phyloP scores from a whole-genome alignment of 2,329 filamentous ascomycete genomes.

The Fonsecaea multimorphosa region DNA sequence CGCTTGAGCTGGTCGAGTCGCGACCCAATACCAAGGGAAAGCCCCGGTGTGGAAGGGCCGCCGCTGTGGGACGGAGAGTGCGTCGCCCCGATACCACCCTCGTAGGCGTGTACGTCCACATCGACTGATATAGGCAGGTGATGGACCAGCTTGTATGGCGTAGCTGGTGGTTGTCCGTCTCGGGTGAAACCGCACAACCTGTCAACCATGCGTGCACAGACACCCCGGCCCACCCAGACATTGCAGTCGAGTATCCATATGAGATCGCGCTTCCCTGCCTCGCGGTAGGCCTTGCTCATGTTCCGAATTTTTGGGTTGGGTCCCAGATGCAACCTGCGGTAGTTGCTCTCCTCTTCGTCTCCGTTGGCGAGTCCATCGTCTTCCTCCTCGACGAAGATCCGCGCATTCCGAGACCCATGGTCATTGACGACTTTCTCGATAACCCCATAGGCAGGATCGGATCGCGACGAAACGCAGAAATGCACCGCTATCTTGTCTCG shows the following conservation, averaged over 20 bases:
- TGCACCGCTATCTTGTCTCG: slow-evolving; percentile 74
- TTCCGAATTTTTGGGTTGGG: slow-evolving; percentile 99
- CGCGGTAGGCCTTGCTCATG: slow-evolving; percentile 88
- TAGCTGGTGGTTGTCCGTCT: slow-evolving; percentile 50
- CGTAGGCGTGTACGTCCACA: slow-evolving; percentile 48
- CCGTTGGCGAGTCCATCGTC: slow-evolving; percentile 61
- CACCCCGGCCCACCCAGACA: slow-evolving; percentile 83
- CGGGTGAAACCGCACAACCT: slow-evolving; percentile 72
- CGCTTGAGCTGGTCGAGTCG: slow-evolving; percentile 8
- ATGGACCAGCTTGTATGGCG: slow-evolving; percentile 88
- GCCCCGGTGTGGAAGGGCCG: slow-evolving; percentile 4
- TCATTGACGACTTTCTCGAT: slow-evolving; percentile 74
- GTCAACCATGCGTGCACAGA: slow-evolving; percentile 87
- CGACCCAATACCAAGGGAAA: background rate
- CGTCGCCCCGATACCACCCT: background rate
- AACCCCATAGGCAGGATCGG: slow-evolving; percentile 78
- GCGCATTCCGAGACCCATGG: slow-evolving; percentile 73
- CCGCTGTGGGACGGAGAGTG: slow-evolving; percentile 25
- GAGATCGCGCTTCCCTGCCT: slow-evolving; percentile 78
- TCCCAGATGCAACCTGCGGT: slow-evolving; percentile 64
- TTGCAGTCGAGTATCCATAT: slow-evolving; percentile 98
- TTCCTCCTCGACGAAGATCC: slow-evolving; percentile 79
- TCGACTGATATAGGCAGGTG: slow-evolving; percentile 92
- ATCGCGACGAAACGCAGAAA: slow-evolving; percentile 77
- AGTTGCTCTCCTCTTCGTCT: slow-evolving; percentile 54